Percentiles rank a stretch among this genome's conserved stretches.
Conservation (phyloP, 2,329 filamentous ascomycete genomes). For the Diaporthe nobilis region DNA sequence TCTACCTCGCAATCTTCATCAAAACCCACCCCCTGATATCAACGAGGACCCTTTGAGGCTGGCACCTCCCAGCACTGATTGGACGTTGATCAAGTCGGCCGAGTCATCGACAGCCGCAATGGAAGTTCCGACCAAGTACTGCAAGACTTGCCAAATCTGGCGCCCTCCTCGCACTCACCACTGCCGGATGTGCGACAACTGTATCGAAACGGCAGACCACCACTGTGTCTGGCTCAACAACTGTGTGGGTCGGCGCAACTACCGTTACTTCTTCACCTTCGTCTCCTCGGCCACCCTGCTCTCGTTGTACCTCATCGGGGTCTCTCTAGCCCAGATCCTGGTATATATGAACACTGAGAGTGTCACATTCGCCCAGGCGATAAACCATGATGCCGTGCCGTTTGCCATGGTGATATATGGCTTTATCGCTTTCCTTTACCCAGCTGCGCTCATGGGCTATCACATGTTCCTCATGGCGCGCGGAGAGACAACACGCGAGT, state of each 20-base stretch:
- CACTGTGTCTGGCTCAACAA: conserved; percentile 99
- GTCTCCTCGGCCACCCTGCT: conserved; percentile 85
- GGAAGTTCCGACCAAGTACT: conserved; percentile 98
- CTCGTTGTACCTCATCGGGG: conserved; percentile 80
- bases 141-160: conserved; percentile 98
- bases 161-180: conserved; percentile 95
- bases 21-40: conserved; percentile 81
- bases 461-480: conserved; percentile 92
- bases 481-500: conserved; percentile 96
- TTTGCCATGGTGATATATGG: conserved; percentile 93
- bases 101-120: conserved; percentile 85
- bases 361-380: conserved; percentile 77
- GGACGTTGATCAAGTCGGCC: conserved; percentile 90
- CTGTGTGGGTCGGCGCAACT: conserved; percentile 96
- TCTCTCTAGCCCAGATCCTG: conserved; percentile 85
- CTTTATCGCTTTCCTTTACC: conserved; percentile 82
- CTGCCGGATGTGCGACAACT: conserved; percentile 97
- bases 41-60: conserved; percentile 85
- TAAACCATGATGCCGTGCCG: conserved; percentile 80
- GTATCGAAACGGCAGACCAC: conserved; percentile 96
- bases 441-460: conserved; percentile 85
- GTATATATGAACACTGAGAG: conserved; percentile 75
- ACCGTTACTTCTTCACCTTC: conserved; percentile 97
- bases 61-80: conserved; percentile 90
- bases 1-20: conserved; percentile 90